Evolutionary conservation across 768 basidiomycete genomes (phyloP), one percentile per base, ranked within the genome.

Genomic region (Mycena indigotica): DNA sequence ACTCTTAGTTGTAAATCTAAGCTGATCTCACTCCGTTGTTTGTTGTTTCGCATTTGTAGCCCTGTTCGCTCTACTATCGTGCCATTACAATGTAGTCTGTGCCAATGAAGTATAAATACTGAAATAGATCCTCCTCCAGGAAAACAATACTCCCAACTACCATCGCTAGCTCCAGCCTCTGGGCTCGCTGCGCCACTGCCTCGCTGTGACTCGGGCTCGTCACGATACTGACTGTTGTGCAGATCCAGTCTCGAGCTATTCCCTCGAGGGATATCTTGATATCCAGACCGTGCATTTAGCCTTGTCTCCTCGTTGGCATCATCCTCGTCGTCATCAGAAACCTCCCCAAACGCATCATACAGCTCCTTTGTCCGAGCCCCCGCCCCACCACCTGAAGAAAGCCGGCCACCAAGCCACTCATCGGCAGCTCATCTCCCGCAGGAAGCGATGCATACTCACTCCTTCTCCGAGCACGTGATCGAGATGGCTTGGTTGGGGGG

Each of bases 341-440:
- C 81, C 67, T 94, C 93, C 30, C 93, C 94, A 73, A 98, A 98
- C n/a, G 96, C 95, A 72, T 98, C 95, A 66, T 98, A 98, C 60
- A 99, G 69, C 73, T 98, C 96, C 74, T 89, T 89, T 50, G 94
- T 90, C 50, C 87, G 80, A 32, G 80, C 75, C n/a, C n/a, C n/a
- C n/a, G n/a, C n/a, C n/a, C n/a, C n/a, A 24, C 66, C 61, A 13
- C 71, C 62, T 26, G 76, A 46, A 28, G 56, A 49, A 1, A 65
- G 57, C 13, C 56, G 72, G 3, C 78, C 71, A 19, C 82, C 77
- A 28, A 97, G 71, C 3, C 70, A 50, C 80, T 84, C 93, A 98
- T 93, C 6, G 86, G 84, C 53, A 95, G 72, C 50, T 89, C 88
- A 52, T 90, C 89, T 28, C 80, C 83, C 23, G 67, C 84, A 3